phyloP scores from a whole-genome alignment of 1,139 yeast species.

The Yamadazyma atmosphaerica region DNA sequence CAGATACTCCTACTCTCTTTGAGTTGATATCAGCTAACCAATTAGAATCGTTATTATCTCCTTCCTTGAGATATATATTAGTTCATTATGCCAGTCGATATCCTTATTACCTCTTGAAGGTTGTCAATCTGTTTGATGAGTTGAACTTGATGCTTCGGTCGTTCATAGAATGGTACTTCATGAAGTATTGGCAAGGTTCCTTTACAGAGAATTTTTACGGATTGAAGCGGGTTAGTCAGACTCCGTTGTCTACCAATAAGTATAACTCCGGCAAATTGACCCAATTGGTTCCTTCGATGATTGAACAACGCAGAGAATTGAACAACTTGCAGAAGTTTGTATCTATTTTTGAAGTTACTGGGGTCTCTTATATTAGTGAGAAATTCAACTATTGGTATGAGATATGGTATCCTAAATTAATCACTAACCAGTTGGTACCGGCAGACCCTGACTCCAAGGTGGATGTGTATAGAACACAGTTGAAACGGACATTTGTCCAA shows the following conservation, averaged over 20 bases:
- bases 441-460: slow-evolving; percentile 30
- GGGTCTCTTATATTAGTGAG: slow-evolving; percentile 67
- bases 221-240: slow-evolving; percentile 59
- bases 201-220: slow-evolving; percentile 95
- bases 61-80: slow-evolving; percentile 76
- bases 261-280: slow-evolving; percentile 37
- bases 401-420: slow-evolving; percentile 56
- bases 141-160: slow-evolving; percentile 63
- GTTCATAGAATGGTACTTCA: slow-evolving; percentile 70
- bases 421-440: slow-evolving; percentile 46
- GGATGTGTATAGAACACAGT: slow-evolving; percentile 27
- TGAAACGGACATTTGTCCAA: slow-evolving; percentile 52
- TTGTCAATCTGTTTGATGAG: slow-evolving; percentile 78
- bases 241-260: slow-evolving; percentile 33
- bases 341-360: slow-evolving; percentile 63
- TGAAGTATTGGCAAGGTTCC: slow-evolving; percentile 77
- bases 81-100: slow-evolving; percentile 80
- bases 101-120: slow-evolving; percentile 64
- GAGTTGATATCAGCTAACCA: slow-evolving; percentile 83
- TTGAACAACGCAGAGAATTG: slow-evolving; percentile 58
- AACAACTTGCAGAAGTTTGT: slow-evolving; percentile 55
- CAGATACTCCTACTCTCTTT: slow-evolving; percentile 77
- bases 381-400: slow-evolving; percentile 71
- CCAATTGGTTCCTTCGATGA: slow-evolving; percentile 46
- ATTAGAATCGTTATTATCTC: slow-evolving; percentile 73